Percentiles rank a stretch among this genome's conserved stretches.
phyloP scores from a whole-genome alignment of 2,329 filamentous ascomycete species.

The Aspergillus fumigatiaffinis region DNA sequence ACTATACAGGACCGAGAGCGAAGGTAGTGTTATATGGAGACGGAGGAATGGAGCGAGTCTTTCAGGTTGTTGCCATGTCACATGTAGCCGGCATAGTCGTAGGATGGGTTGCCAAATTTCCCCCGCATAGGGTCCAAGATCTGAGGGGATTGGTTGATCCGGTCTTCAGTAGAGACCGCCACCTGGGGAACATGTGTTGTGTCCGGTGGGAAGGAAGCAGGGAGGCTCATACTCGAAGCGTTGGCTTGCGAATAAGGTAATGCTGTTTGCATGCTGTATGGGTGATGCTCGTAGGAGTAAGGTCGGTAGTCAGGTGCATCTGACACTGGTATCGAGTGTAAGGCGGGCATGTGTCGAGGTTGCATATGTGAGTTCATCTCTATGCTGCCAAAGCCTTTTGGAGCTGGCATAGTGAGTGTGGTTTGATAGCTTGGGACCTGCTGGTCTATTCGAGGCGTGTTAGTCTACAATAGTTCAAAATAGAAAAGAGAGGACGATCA shows the following conservation, averaged over 20 bases:
- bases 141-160: constrained; percentile 20
- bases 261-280: constrained; percentile 23
- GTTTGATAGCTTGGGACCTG: constrained; percentile 27
- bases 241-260: constrained; percentile 32
- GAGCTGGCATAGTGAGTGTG: constrained; percentile 23
- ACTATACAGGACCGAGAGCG: not conserved
- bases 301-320: constrained; percentile 33
- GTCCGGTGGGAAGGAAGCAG: constrained; percentile 31
- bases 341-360: constrained; percentile 22
- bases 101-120: constrained; percentile 26
- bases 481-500: not conserved
- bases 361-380: constrained; percentile 26
- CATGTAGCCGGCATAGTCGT: constrained; percentile 26
- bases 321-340: constrained; percentile 32
- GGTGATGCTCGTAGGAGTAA: constrained; percentile 26
- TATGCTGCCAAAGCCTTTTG: constrained; percentile 22
- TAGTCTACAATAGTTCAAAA: not conserved
- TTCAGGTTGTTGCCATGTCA: constrained; percentile 21
- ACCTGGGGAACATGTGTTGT: constrained; percentile 16
- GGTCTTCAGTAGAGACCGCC: constrained; percentile 17
- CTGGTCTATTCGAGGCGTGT: constrained; percentile 16
- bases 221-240: constrained; percentile 33
- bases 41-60: not conserved
- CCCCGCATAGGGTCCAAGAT: constrained; percentile 22
- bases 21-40: constrained; percentile 1